Base-by-base conservation (phyloP, 2,329 filamentous ascomycete genomes). In the Eurotiales sp. region DNA sequence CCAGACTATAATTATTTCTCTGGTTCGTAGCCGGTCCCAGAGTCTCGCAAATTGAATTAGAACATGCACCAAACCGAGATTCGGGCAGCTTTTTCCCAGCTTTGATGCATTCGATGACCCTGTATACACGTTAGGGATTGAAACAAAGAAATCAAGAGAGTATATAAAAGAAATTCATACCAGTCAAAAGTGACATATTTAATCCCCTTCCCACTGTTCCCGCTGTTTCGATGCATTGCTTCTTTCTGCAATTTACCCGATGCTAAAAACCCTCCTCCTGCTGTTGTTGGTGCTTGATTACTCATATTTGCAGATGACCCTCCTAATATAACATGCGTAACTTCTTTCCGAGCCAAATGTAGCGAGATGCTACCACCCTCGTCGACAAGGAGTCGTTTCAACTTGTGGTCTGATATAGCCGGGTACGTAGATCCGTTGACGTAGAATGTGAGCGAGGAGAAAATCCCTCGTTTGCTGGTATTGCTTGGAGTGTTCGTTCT, bases 241-340 rank as follows among this genome's bases (percentile, higher is more conserved):
- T 96, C 91, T 67, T 82, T 88, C 59, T 96, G 86, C 45, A 95
- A 72, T 73, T 96, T 96, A 25, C 78, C 78, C 1, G 81, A 84
- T 3, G 90, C 83, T 6, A 96, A 0, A 87, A 90, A 89, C 0
- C 88, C 88, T 8, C 80, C 81, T 40, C 23, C 32, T 72, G 96
- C 96, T 30, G 78, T 78, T 2, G 81, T 84, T 2, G 90, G 83
- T 6, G 96, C 0, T 88, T 90, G 89, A 88, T 88, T 11, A 79
- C 80, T 41, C 56, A 51, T 76, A 23, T 19, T 17, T 3, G 30
- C 68, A 68, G 37, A 64, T 67, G 11, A 88, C n/a, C n/a, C n/a
- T n/a, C n/a, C n/a, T 5, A 96, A 70, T 51, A 96, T 86, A 55
- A 96, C 87, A 68, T 96, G 91, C 29, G 90, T 95, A 58, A 96